Base-by-base conservation (phyloP, 2,329 filamentous ascomycete genomes). In the Thyridium curvatum region DNA sequence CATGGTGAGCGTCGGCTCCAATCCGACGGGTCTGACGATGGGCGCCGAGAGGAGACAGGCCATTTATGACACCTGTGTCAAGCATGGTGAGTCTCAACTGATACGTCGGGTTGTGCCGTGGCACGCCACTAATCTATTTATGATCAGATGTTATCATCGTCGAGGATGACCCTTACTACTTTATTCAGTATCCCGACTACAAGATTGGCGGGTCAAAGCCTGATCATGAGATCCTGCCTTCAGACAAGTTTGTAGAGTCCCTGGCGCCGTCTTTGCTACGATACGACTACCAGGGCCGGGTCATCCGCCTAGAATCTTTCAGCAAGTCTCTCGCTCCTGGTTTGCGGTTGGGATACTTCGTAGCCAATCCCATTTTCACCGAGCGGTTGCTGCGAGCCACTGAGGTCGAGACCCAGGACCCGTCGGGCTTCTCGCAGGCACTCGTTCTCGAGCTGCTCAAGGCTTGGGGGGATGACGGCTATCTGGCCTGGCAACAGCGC, bases 381-480 rank as follows among this genome's bases (percentile, higher is more conserved):
- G 53, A 58, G 36, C 45, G 52, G 5, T 47, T 59, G 3, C 49
- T 56, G 4, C 49, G 52, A 14, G 54, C 55, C 14, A 52, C 46
- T 4, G 52, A 58, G 39, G 71, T 78, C 17, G 79, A 76, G 17
- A 81, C 77, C 2, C 84, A 88, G 53, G 80, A 79, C 41, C 82
- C 84, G 0, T 74, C 75, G 15, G 84, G 84, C 30, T 71, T 86
- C 42, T 72, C 77, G 1, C 83, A 88, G 54, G 53, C 51, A 1
- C 46, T 56, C 16, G 41, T 44, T 0, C 40, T 56, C 2, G 33
- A 40, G 4, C 41, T 56, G 12, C 41, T 56, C 6, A 79, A 85
- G 51, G 71, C 76, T 45, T 89, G 84, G 84, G 83, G 82, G 12
- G 81, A 87, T 48, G 62, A 68, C 2, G 84, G 84, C n/a, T 89